These are phyloP conservation scores for Debaryomycetaceae sp. DNA, from an alignment of 1,139 yeast species.

Conservation along the genomic window DNA sequence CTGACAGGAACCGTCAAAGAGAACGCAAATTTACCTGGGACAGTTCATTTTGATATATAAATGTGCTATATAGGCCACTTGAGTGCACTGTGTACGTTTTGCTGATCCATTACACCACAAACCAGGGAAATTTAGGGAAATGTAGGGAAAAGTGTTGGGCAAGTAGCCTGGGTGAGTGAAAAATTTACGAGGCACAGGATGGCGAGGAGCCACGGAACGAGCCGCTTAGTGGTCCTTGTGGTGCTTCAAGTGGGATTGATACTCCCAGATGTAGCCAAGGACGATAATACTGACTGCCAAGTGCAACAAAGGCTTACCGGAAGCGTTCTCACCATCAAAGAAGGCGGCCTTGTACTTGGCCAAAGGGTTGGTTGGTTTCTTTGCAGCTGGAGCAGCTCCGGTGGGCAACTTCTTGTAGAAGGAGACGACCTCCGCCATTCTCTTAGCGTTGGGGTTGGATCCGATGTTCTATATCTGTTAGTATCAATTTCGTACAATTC, in stretches of 20 bases:
- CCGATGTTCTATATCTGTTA: conserved; percentile 72
- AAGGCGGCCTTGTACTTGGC: conserved; percentile 77
- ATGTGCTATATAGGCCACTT: not conserved
- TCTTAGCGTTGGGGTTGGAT: conserved; percentile 93
- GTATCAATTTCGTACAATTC: conserved; percentile 17
- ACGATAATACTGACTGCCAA: conserved; percentile 65
- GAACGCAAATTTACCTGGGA: not conserved
- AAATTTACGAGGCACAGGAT: no score
- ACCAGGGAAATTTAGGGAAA: not conserved
- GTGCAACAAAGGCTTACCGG: conserved; percentile 81
- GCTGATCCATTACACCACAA: not conserved
- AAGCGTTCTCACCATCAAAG: conserved; percentile 75
- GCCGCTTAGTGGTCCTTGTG: conserved; percentile 32
- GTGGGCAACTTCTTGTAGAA: conserved; percentile 96
- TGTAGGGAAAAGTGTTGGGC: not conserved
- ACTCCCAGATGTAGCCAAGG: conserved; percentile 89
- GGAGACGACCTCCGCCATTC: conserved; percentile 91
- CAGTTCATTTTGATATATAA: not conserved
- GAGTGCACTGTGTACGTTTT: not conserved
- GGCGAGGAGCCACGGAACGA: not conserved
- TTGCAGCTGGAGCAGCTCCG: conserved; percentile 76
- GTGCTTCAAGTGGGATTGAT: conserved; percentile 76
- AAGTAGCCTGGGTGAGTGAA: not conserved
- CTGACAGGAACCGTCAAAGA: not conserved
- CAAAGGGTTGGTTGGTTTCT: conserved; percentile 66